Percentiles rank a stretch among this genome's conserved stretches.
phyloP scores from a whole-genome alignment of 78 protist genomes.

The slime mould (Dictyostelium discoideum) region DNA sequence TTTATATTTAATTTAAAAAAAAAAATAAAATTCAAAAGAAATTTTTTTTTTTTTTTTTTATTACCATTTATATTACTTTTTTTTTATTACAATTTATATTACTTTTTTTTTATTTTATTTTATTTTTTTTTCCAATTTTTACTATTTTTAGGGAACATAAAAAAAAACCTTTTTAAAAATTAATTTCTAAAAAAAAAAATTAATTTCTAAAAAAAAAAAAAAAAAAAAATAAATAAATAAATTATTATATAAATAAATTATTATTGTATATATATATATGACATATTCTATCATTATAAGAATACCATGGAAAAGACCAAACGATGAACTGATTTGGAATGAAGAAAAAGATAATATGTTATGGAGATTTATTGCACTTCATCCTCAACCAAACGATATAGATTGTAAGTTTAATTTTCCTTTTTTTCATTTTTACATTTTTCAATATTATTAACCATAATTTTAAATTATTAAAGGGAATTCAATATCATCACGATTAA shows the following conservation, averaged over 20 bases:
- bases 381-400: constrained; percentile 15
- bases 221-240: not conserved
- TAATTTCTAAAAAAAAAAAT: not conserved
- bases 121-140: no score
- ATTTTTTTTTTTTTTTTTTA: no score
- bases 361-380: constrained; percentile 21
- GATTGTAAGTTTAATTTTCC: not conserved
- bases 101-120: no score
- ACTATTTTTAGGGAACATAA: no score
- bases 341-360: constrained; percentile 8
- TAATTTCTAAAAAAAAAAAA: not conserved
- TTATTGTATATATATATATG: not conserved
- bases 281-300: not conserved
- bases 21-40: no score
- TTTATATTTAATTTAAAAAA: no score
- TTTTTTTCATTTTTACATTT: not conserved
- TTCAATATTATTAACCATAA: not conserved
- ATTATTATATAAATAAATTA: not conserved
- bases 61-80: no score
- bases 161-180: no score
- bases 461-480: not conserved
- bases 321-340: not conserved
- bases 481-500: constrained; percentile 1
- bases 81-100: no score
- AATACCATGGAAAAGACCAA: constrained; percentile 20